These are phyloP conservation scores for Colletotrichum horii DNA, from an alignment of 2,329 filamentous ascomycete species.

Conservation along the genomic window DNA sequence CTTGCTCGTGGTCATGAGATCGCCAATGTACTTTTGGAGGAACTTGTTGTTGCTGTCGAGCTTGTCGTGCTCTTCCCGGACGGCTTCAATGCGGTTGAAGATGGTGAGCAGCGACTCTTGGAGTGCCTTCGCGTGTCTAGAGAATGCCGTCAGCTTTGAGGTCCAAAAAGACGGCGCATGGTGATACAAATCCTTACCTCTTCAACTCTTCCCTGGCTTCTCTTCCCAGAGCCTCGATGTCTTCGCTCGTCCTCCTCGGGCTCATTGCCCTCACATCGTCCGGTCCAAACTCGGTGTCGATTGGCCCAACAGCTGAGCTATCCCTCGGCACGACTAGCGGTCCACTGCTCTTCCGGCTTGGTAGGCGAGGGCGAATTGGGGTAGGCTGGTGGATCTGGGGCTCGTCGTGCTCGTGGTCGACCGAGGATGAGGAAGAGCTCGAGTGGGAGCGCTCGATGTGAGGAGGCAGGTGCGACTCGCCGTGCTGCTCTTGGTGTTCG, in stretches of 20 bases:
- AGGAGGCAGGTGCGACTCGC: constrained; percentile 27
- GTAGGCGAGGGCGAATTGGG: constrained; percentile 68
- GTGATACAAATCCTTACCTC: constrained; percentile 45
- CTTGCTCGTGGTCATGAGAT: constrained; percentile 87
- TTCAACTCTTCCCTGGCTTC: constrained; percentile 75
- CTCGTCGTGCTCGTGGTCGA: constrained; percentile 37
- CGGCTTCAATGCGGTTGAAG: constrained; percentile 91
- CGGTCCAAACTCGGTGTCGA: constrained; percentile 79
- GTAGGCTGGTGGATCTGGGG: constrained; percentile 54
- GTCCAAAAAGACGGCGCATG: no score
- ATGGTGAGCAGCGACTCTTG: constrained; percentile 90
- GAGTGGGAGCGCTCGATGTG: constrained; percentile 41
- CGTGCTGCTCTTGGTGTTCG: constrained; percentile 24
- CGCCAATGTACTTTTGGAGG: constrained; percentile 96
- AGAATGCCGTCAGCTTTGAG: background rate
- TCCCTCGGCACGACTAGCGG: constrained; percentile 84
- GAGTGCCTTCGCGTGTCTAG: constrained; percentile 85
- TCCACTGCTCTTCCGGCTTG: constrained; percentile 78
- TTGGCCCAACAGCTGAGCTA: constrained; percentile 73
- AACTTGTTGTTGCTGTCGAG: constrained; percentile 97
- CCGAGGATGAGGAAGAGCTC: constrained; percentile 36
- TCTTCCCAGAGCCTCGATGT: constrained; percentile 85
- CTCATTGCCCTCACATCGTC: constrained; percentile 96
- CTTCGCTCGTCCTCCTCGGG: constrained; percentile 86
- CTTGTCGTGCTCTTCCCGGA: constrained; percentile 94